These are phyloP conservation scores for Penicillium argentinense DNA, from an alignment of 495 filamentous ascomycete genomes.

Conservation along the genomic window DNA sequence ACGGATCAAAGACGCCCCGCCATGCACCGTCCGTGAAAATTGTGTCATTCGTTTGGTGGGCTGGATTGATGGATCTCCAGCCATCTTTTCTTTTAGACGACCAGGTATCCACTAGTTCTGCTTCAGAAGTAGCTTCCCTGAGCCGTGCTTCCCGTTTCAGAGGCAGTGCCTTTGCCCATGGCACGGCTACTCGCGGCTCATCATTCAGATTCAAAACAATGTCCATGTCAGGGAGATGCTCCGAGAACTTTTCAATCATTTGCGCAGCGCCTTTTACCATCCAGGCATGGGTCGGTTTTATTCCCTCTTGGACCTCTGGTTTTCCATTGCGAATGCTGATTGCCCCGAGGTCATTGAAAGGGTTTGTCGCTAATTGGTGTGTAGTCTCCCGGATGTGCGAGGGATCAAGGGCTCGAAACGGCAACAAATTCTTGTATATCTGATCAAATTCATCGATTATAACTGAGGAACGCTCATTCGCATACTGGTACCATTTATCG, in stretches of 20 bases:
- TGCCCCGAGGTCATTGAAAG: conserved; percentile 49
- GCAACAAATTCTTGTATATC: conserved; percentile 66
- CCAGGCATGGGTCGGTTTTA: conserved; percentile 54
- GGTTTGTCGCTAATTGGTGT: conserved; percentile 43
- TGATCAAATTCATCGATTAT: conserved; percentile 76
- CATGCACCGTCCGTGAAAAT: conserved; percentile 51
- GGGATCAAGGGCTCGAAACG: conserved; percentile 71
- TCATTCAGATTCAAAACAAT: conserved; percentile 78
- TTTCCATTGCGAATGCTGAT: conserved; percentile 50
- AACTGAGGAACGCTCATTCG: conserved; percentile 58
- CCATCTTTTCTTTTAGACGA: conserved; percentile 32
- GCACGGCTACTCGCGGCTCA: conserved; percentile 71
- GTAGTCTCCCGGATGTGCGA: conserved; percentile 54
- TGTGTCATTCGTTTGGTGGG: conserved; percentile 41
- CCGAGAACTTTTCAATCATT: conserved; percentile 67
- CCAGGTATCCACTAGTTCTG: conserved; percentile 31
- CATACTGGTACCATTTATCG: conserved; percentile 72
- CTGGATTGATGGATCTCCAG: conserved; percentile 47
- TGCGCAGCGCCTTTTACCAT: conserved; percentile 58
- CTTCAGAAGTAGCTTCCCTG: conserved; percentile 19
- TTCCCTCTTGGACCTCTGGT: conserved; percentile 40
- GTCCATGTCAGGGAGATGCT: conserved; percentile 77
- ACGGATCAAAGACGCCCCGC: conserved; percentile 46
- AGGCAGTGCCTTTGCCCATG: conserved; percentile 56
- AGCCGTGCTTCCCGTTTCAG: conserved; percentile 37